A percentile compares a stretch with the other conserved stretches of the same genome.
These are phyloP conservation scores for Boletus fagicola DNA, from an alignment of 768 basidiomycete genomes.

Conservation along the genomic window DNA sequence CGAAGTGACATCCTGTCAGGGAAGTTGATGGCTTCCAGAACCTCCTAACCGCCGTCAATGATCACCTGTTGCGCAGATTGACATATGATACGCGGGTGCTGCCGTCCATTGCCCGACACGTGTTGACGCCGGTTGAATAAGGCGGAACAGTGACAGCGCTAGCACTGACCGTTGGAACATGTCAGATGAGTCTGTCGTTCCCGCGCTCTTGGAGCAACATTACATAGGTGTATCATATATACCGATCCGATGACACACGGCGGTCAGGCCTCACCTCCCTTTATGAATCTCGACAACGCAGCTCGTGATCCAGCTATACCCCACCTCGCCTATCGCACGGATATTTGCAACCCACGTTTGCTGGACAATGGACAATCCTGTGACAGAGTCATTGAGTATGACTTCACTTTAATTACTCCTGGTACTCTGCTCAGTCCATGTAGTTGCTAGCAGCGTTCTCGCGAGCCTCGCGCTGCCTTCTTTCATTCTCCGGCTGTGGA, in stretches of 20 bases:
- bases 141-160: too few species aligned
- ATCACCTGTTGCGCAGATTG: background rate
- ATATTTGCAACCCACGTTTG: background rate
- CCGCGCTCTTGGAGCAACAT: background rate
- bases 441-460: conserved; percentile 12
- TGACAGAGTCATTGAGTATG: conserved; percentile 2
- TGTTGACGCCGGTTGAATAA: too few species aligned
- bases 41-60: background rate
- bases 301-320: background rate
- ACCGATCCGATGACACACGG: background rate
- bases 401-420: background rate
- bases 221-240: background rate
- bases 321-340: background rate
- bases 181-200: background rate
- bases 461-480: conserved; percentile 5
- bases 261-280: background rate
- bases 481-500: conserved; percentile 19
- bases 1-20: background rate
- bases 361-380: conserved; percentile 1
- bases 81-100: too few species aligned
- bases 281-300: background rate
- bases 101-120: background rate
- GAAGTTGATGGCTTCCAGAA: background rate
- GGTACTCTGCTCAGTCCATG: background rate
- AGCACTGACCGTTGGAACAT: too few species aligned